Evolutionary conservation across 177 flowering plant species (phyloP), one percentile per base, ranked within the genome.

Genomic region (Vitis hybrid): DNA sequence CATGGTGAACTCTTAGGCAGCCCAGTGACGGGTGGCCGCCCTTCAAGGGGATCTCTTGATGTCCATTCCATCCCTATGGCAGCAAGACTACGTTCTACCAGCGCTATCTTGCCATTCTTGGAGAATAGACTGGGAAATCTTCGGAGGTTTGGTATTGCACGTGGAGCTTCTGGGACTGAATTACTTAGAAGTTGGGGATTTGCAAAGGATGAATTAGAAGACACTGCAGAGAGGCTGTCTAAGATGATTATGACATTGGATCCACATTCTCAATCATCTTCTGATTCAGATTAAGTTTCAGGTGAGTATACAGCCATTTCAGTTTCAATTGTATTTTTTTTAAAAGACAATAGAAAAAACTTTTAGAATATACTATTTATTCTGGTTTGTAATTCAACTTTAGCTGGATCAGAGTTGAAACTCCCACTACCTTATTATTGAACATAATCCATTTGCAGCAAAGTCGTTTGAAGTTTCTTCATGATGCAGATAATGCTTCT

Each of bases 21-120:
- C 52, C 84, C 90, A 49, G 14, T 71, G 32, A 59, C 73, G 40
- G 82, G 80, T 57, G 70, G 85, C 32, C 8, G 84, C 32, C 8
- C 67, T 7, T 61, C 86, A 66, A 85, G 83, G 72, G 92, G 97
- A 24, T 85, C 97, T 1, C 92, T 93, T 21, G 96, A 90, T 7
- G 84, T 95, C 50, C 85, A 81, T 72, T 93, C 97, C 17, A 78
- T 93, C 32, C 99, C 99, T 6, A 78, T 88, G 84, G 97, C 97
- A 51, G 86, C 91, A 64, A 87, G 99, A 72, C 82, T 91, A 13
- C 89, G 95, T 19, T 90, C 97, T 8, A 89, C 89, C 84, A 88
- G 56, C 35, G 92, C 91, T 2, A 64, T 91, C 48, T 79, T 93
- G 68, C 99, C 98, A 15, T 91, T 82, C 68, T 35, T 93, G 72